phyloP scores from a whole-genome alignment of 176 grass and related monocot genomes.

The Aegilops longissima region DNA sequence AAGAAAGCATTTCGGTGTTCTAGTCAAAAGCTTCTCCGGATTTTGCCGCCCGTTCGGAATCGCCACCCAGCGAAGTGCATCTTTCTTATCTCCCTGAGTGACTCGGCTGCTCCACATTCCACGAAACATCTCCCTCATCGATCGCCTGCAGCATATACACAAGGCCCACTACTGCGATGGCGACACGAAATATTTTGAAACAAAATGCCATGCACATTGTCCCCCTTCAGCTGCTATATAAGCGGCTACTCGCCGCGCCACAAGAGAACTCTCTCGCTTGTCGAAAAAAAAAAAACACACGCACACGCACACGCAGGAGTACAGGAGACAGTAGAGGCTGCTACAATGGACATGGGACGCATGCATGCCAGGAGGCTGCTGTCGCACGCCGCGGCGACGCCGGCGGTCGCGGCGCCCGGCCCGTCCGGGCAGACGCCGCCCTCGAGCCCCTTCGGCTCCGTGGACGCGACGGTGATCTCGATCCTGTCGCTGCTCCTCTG shows the following conservation, averaged over 20 bases:
- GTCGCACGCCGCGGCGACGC: background rate
- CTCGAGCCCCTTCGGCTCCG: slow-evolving; percentile 33
- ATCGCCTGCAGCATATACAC: no score
- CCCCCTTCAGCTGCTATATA: slow-evolving; percentile 33
- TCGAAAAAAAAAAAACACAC: background rate
- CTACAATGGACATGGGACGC: slow-evolving; percentile 37
- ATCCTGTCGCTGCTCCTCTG: slow-evolving; percentile 68
- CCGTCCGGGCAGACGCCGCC: background rate
- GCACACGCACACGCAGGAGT: background rate
- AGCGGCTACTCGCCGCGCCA: slow-evolving; percentile 6
- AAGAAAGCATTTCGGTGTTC: background rate
- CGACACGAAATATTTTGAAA: background rate
- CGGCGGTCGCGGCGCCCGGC: background rate
- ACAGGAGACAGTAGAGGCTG: background rate
- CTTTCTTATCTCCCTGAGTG: background rate
- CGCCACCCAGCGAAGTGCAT: background rate
- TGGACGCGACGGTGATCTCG: slow-evolving; percentile 59
- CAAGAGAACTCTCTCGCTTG: slow-evolving; percentile 29
- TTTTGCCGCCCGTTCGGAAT: background rate
- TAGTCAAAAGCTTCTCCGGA: background rate
- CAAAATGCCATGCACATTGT: background rate
- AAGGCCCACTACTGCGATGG: background rate
- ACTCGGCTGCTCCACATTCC: slow-evolving; percentile 7
- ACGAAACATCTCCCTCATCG: background rate
- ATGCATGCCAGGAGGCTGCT: slow-evolving; percentile 52